Evolutionary conservation across 1,139 yeast species (phyloP), one percentile per base, ranked within the genome.

Genomic region (Scheffersomyces parashehatae): DNA sequence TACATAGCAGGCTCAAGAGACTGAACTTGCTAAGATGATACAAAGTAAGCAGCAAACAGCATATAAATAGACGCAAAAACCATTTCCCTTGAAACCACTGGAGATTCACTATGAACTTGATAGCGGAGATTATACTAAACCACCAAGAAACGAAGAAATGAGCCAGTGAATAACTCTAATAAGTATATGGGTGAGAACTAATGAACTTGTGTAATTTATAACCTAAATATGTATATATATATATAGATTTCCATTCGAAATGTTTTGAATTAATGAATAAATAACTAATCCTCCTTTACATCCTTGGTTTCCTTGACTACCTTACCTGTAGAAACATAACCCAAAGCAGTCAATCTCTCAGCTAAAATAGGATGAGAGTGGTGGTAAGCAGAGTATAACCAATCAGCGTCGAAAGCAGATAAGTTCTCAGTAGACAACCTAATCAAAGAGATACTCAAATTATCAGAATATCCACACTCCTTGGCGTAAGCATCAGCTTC

Each of bases 401-500:
- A 81, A 62, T 93, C 98, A 32, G 95, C 95, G 59, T 86, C 89
- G 73, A 89, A 78, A 29, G 91, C 79, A 44, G 90, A 77, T 63
- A 93, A 77, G 65, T 93, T 91, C 62, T 88, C 88, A 53, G 82
- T 81, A 56, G 85, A 87, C 52, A 93, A 70, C 50, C 78, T 82
- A 59, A 88, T 83, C 60, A 93, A 78, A 1, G 97, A 84, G 46
- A 74, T 73, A 41, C 87, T 79, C 62, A 93, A 79, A 42, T 83
- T 84, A 30, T 77, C 74, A 7, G 86, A 75, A 60, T 83, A 84
- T 28, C 96, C 96, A 53, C 83, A 78, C 41, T 76, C 71, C 46
- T 79, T 82, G 9, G 98, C 97, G 60, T 79, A 91, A 44, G 77
- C 82, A 63, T 93, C 98, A 16, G 99, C 99, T 67, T 93, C 90